These are phyloP conservation scores for Poa annua DNA, from an alignment of 176 grass and related monocot species.

Conservation along the genomic window DNA sequence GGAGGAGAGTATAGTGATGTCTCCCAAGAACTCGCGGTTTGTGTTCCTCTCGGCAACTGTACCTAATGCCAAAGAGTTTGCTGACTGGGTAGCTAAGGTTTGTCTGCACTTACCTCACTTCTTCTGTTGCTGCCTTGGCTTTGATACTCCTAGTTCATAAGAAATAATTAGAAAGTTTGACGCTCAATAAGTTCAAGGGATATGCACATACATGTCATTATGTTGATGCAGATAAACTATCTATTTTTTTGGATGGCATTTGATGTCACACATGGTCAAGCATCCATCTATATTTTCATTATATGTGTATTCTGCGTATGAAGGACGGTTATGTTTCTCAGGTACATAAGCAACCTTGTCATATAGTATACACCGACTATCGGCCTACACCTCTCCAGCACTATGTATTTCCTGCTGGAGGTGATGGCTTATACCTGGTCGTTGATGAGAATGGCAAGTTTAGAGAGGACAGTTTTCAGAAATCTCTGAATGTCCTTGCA, in stretches of 20 bases:
- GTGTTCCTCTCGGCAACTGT: constrained; percentile 97
- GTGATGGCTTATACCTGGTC: constrained; percentile 88
- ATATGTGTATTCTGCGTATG: neutral
- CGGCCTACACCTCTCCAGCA: constrained; percentile 96
- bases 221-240: neutral
- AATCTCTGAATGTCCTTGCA: constrained; percentile 88
- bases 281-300: constrained; percentile 5
- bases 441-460: constrained; percentile 97
- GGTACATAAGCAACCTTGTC: constrained; percentile 98
- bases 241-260: constrained; percentile 2
- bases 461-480: constrained; percentile 98
- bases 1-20: constrained; percentile 99
- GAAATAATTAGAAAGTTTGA: neutral
- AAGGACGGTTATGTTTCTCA: constrained; percentile 43
- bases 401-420: constrained; percentile 93
- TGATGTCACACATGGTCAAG: neutral
- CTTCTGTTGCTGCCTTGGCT: neutral
- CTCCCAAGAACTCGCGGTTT: constrained; percentile 90
- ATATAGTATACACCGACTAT: constrained; percentile 97
- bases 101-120: constrained; percentile 16
- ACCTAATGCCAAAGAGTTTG: constrained; percentile 94
- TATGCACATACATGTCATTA: neutral
- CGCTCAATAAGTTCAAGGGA: neutral
- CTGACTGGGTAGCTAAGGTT: constrained; percentile 99
- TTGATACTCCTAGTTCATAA: neutral